A percentile compares a stretch with the other conserved stretches of the same genome.
phyloP scores from a whole-genome alignment of 2,329 filamentous ascomycete species.

The Tolypocladium inflatum region DNA sequence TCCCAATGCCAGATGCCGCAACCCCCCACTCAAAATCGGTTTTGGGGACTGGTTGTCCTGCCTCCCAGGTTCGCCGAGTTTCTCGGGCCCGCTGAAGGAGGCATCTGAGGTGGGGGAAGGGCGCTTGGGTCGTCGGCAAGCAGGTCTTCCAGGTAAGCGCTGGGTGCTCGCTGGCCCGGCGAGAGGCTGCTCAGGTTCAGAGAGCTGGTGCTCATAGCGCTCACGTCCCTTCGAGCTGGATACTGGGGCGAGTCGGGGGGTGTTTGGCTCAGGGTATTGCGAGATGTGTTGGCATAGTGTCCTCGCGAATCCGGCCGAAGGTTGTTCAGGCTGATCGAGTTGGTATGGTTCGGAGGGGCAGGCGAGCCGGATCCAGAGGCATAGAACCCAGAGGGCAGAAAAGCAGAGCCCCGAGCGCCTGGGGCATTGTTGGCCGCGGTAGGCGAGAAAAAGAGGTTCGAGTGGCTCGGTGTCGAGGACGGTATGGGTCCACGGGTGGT shows the following conservation, averaged over 20 bases:
- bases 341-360: constrained; percentile 35
- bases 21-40: constrained; percentile 13
- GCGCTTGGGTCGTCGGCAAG: constrained; percentile 62
- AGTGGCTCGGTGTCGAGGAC: constrained; percentile 49
- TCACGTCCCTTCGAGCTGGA: constrained; percentile 39
- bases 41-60: constrained; percentile 11
- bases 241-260: constrained; percentile 58
- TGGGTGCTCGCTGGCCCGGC: constrained; percentile 66
- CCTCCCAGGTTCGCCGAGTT: background rate
- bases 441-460: constrained; percentile 88
- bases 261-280: constrained; percentile 37
- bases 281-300: constrained; percentile 28
- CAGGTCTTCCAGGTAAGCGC: constrained; percentile 82
- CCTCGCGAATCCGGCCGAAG: constrained; percentile 49
- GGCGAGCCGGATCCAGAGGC: constrained; percentile 53
- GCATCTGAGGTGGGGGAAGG: constrained; percentile 35
- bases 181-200: constrained; percentile 49
- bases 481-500: constrained; percentile 42
- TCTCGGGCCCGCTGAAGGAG: constrained; percentile 9
- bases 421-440: constrained; percentile 61
- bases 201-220: constrained; percentile 57
- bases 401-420: constrained; percentile 62
- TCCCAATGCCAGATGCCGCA: background rate
- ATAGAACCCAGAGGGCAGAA: constrained; percentile 87
- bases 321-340: constrained; percentile 52